Evolutionary conservation across 169 alveolate species (phyloP).

Genomic region (Cryptosporidium xiaoi): DNA sequence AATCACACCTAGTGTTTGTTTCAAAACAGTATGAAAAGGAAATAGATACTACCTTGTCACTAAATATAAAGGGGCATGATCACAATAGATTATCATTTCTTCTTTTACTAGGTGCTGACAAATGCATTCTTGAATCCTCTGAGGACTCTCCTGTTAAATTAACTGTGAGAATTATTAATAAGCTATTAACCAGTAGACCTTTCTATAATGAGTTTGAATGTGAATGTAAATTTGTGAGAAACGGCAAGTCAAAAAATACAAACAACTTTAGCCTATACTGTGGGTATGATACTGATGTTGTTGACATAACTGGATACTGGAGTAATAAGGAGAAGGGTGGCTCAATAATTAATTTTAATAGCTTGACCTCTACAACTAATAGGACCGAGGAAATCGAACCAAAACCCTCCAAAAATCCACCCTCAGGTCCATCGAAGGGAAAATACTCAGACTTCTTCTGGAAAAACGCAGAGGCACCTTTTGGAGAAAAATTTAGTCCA

Average conservation of each 20-base stretch:
- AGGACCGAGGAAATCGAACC: background rate
- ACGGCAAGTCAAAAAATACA: background rate
- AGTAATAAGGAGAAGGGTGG: background rate
- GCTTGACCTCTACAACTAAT: background rate
- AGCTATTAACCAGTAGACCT: background rate
- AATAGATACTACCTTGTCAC: too few relatives aligned
- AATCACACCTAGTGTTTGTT: constrained; percentile 17
- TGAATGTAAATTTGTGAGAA: background rate
- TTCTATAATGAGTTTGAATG: constrained; percentile 1
- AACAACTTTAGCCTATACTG: constrained; percentile 7
- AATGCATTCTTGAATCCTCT: constrained; percentile 48
- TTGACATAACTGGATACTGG: background rate
- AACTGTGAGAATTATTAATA: background rate
- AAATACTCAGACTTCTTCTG: constrained; percentile 35
- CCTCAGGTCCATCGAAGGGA: background rate
- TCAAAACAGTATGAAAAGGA: too few relatives aligned
- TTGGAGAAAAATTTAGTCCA: constrained; percentile 20
- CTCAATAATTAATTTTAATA: background rate
- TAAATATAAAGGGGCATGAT: background rate
- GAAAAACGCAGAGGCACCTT: background rate
- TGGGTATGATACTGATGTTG: background rate
- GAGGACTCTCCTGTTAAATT: background rate
- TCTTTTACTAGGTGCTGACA: constrained; percentile 17
- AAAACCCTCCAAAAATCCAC: background rate
- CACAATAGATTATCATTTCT: background rate